Evolutionary conservation across 352 stramenopile species (phyloP).

Genomic region (Globisporangium ultimum): DNA sequence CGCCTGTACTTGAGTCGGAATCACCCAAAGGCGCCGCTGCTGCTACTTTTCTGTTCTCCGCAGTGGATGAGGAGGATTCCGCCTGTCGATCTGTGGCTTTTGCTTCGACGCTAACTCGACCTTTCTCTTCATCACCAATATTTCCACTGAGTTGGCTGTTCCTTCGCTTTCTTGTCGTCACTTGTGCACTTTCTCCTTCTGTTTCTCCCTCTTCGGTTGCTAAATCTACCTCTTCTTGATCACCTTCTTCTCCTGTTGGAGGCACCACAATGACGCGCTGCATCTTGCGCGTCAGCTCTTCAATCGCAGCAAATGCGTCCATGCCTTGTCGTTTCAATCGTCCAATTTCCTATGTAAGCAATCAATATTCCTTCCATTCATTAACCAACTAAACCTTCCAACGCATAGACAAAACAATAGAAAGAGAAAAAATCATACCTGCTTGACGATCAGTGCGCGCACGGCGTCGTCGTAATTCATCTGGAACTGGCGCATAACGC

Average conservation of each 20-base stretch:
- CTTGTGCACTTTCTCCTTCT: not conserved
- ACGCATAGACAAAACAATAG: not conserved
- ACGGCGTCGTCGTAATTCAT: constrained; percentile 86
- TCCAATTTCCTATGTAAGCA: constrained; percentile 54
- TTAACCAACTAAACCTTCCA: not conserved
- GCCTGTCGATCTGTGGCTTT: not conserved
- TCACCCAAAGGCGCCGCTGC: not conserved
- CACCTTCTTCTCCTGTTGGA: not conserved
- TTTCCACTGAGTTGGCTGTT: constrained; percentile 8
- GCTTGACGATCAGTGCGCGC: constrained; percentile 82
- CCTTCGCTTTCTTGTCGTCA: constrained; percentile 4
- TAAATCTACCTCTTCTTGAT: constrained; percentile 14
- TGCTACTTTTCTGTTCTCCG: too few species aligned
- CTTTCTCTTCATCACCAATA: not conserved
- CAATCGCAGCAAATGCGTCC: constrained; percentile 82
- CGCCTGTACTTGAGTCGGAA: constrained; percentile 1
- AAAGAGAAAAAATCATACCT: constrained; percentile 29
- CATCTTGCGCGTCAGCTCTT: constrained; percentile 84
- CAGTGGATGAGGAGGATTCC: too few species aligned
- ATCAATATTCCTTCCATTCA: not conserved
- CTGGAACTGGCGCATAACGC: constrained; percentile 83
- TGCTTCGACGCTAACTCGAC: too few species aligned
- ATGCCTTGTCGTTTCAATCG: constrained; percentile 70
- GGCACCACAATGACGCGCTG: constrained; percentile 24
- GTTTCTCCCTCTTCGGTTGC: not conserved